phyloP scores from a whole-genome alignment of 768 basidiomycete species.

The Leccinum rimulosum region DNA sequence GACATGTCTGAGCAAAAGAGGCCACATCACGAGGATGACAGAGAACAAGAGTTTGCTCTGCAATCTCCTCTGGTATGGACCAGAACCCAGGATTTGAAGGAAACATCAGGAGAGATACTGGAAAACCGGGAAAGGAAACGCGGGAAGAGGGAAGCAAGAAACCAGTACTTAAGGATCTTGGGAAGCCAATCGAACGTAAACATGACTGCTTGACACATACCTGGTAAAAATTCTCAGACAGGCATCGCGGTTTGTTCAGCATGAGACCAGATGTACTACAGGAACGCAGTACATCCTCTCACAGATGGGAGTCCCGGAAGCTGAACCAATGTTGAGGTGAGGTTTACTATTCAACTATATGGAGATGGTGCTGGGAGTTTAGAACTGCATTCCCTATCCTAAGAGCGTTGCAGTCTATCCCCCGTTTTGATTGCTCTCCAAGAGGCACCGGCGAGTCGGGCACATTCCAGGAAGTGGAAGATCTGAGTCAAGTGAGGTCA shows the following conservation, averaged over 20 bases:
- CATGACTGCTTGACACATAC: not conserved
- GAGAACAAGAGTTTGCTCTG: slow-evolving; percentile 54
- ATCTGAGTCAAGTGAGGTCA: not conserved
- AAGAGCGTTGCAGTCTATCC: not conserved
- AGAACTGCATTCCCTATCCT: not conserved
- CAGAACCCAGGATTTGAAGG: slow-evolving; percentile 12
- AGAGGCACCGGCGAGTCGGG: not conserved
- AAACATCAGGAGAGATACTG: slow-evolving; percentile 1
- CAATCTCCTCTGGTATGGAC: slow-evolving; percentile 48
- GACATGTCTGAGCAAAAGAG: slow-evolving; percentile 57
- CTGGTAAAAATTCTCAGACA: not conserved
- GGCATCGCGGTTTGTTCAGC: slow-evolving; percentile 3
- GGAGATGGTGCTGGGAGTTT: not conserved
- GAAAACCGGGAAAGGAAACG: not conserved
- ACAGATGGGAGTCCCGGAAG: not conserved
- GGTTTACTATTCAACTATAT: not conserved
- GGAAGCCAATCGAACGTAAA: not conserved
- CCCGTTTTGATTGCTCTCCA: not conserved
- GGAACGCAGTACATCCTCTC: not conserved
- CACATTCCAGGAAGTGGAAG: not conserved
- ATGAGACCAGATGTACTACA: not conserved
- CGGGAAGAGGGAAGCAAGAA: not conserved
- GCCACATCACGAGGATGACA: slow-evolving; percentile 58
- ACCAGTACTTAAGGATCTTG: not conserved
- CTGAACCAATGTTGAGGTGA: not conserved